These are phyloP conservation scores for Hortaea werneckii DNA, from an alignment of 2,329 filamentous ascomycete species.

Conservation along the genomic window DNA sequence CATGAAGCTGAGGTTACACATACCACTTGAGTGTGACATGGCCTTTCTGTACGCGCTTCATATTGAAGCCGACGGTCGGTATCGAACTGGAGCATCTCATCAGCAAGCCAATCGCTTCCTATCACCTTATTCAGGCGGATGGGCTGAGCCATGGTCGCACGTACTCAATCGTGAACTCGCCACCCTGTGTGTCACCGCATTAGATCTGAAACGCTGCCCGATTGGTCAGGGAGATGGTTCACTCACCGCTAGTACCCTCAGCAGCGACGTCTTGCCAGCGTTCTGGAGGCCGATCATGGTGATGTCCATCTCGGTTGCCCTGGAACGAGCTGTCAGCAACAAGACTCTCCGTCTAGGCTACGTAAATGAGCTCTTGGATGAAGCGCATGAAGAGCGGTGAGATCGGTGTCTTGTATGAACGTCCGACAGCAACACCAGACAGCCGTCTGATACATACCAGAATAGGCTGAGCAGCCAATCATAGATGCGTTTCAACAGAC, in stretches of 20 bases:
- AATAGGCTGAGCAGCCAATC: slow-evolving; percentile 97
- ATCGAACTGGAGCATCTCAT: slow-evolving; percentile 62
- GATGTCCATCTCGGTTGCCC: slow-evolving; percentile 99
- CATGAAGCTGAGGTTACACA: not conserved
- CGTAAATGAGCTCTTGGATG: not conserved
- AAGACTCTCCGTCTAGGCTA: not conserved
- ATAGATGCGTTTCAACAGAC: slow-evolving; percentile 87
- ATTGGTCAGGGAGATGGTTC: slow-evolving; percentile 9
- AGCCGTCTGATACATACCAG: slow-evolving; percentile 55
- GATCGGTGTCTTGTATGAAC: too few relatives aligned
- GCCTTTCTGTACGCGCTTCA: slow-evolving; percentile 94
- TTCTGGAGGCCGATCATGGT: slow-evolving; percentile 98
- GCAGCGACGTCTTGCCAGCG: slow-evolving; percentile 90
- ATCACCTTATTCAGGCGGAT: slow-evolving; percentile 9
- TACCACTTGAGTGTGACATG: slow-evolving; percentile 96
- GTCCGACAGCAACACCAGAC: too few relatives aligned
- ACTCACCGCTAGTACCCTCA: slow-evolving; percentile 89
- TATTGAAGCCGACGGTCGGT: slow-evolving; percentile 97
- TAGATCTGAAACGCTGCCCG: slow-evolving; percentile 19
- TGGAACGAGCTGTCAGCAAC: slow-evolving; percentile 29
- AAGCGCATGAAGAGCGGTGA: too few relatives aligned
- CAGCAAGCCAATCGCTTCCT: slow-evolving; percentile 16
- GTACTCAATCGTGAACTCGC: slow-evolving; percentile 98
- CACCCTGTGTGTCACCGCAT: slow-evolving; percentile 55
- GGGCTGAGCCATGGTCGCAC: slow-evolving; percentile 26